phyloP scores from a whole-genome alignment of 2,329 filamentous ascomycete species.

The Colletotrichum sp. region DNA sequence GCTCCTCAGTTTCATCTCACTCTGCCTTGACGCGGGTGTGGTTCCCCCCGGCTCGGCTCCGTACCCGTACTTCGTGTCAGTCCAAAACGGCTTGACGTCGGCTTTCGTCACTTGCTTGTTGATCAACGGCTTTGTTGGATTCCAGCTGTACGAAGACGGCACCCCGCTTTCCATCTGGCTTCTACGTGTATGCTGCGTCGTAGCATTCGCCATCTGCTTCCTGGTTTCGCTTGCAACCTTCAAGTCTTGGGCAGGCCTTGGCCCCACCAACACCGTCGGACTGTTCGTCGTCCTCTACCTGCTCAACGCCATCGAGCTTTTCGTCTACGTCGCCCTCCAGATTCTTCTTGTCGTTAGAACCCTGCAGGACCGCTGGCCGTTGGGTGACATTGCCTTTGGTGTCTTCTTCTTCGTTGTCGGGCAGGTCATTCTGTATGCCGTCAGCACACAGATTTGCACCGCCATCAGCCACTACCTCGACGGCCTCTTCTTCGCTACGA shows the following conservation, averaged over 20 bases:
- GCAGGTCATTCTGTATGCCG: slow-evolving; percentile 91
- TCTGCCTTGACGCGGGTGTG: slow-evolving; percentile 92
- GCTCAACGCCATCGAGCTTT: slow-evolving; percentile 84
- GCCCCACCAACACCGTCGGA: slow-evolving; percentile 84
- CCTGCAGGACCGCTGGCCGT: slow-evolving; percentile 91
- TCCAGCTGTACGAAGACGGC: slow-evolving; percentile 97
- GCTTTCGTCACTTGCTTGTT: slow-evolving; percentile 87
- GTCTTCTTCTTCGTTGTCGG: slow-evolving; percentile 90
- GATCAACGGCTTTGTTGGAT: slow-evolving; percentile 98
- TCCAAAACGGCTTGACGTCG: slow-evolving; percentile 84
- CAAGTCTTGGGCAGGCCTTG: slow-evolving; percentile 86
- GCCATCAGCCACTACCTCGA: slow-evolving; percentile 91
- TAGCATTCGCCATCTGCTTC: slow-evolving; percentile 86
- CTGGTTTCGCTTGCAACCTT: slow-evolving; percentile 91
- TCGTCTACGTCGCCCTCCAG: slow-evolving; percentile 88
- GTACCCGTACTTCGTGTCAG: slow-evolving; percentile 90
- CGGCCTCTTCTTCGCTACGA: slow-evolving; percentile 90
- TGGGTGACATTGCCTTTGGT: slow-evolving; percentile 90
- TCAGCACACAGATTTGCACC: slow-evolving; percentile 85
- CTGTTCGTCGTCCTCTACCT: slow-evolving; percentile 93
- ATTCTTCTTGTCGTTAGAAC: slow-evolving; percentile 88
- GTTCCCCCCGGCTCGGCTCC: slow-evolving; percentile 80
- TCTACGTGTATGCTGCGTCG: slow-evolving; percentile 76
- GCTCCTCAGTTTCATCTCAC: slow-evolving; percentile 84
- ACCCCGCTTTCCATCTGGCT: slow-evolving; percentile 95